phyloP scores from a whole-genome alignment of 176 grass and related monocot genomes.

The Avena sativa region DNA sequence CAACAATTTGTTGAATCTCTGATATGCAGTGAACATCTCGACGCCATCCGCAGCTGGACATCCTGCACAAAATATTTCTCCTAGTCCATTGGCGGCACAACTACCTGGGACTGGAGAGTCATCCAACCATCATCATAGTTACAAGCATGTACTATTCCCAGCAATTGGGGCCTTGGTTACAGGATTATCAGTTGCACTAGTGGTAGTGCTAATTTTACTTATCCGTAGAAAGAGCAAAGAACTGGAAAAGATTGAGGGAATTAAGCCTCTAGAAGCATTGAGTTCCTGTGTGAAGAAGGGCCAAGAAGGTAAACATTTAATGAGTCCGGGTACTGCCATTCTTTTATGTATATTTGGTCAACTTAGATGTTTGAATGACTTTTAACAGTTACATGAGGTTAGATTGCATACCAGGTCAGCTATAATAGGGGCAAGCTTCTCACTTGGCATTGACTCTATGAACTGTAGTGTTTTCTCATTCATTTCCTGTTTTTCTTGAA shows the following conservation, averaged over 20 bases:
- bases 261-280: constrained; percentile 37
- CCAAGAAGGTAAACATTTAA: constrained; percentile 66
- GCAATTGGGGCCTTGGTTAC: constrained; percentile 74
- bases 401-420: constrained; percentile 1
- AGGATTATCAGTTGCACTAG: constrained; percentile 66
- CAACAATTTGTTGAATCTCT: constrained; percentile 44
- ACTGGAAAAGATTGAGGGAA: constrained; percentile 65
- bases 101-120: constrained; percentile 56
- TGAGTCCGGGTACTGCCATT: not conserved
- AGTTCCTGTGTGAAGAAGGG: constrained; percentile 65
- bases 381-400: not conserved
- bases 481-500: not conserved
- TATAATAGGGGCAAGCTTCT: not conserved
- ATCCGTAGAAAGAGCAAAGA: constrained; percentile 84
- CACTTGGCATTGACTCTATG: not conserved
- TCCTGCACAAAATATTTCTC: constrained; percentile 56
- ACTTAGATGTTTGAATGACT: constrained; percentile 24
- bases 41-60: constrained; percentile 32
- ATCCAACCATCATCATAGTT: constrained; percentile 63
- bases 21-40: constrained; percentile 75
- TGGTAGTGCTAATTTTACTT: constrained; percentile 78
- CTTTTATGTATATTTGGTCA: constrained; percentile 12
- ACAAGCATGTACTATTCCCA: constrained; percentile 60
- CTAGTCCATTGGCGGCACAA: constrained; percentile 58
- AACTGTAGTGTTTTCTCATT: not conserved